phyloP scores from a whole-genome alignment of 306 rosid genomes.

The Sechiopsis laciniata region DNA sequence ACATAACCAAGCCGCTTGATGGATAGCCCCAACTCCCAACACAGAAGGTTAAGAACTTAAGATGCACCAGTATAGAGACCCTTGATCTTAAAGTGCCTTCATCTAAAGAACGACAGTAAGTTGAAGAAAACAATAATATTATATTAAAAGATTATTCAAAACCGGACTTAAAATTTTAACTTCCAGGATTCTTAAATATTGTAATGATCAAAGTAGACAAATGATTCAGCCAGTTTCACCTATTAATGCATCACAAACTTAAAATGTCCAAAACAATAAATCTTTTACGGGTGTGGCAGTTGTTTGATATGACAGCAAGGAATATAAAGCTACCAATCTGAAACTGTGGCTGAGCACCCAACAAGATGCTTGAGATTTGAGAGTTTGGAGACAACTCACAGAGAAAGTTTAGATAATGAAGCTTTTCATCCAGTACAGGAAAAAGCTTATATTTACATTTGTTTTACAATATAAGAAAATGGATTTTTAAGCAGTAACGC shows the following conservation, averaged over 20 bases:
- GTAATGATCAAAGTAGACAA: not conserved
- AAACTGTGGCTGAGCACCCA: not conserved
- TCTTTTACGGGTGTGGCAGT: not conserved
- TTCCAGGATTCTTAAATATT: not conserved
- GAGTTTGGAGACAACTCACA: conserved; percentile 4
- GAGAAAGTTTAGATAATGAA: not conserved
- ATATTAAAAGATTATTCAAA: not conserved
- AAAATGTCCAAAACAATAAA: not conserved
- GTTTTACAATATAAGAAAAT: not conserved
- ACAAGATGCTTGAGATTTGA: not conserved
- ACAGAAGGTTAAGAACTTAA: not conserved
- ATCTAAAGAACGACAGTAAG: not conserved
- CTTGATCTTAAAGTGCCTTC: not conserved
- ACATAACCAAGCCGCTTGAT: not conserved
- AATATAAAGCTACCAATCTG: not conserved
- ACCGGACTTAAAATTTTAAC: not conserved
- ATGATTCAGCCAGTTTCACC: not conserved
- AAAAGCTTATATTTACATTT: not conserved
- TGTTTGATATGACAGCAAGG: conserved; percentile 4
- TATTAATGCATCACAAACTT: not conserved
- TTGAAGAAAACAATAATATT: not conserved
- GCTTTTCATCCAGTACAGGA: not conserved
- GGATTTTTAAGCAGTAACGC: not conserved
- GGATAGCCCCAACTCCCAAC: not conserved
- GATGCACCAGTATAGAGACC: not conserved